Conservation (phyloP, 2,329 filamentous ascomycete genomes). For the Colletotrichum zoysiae region DNA sequence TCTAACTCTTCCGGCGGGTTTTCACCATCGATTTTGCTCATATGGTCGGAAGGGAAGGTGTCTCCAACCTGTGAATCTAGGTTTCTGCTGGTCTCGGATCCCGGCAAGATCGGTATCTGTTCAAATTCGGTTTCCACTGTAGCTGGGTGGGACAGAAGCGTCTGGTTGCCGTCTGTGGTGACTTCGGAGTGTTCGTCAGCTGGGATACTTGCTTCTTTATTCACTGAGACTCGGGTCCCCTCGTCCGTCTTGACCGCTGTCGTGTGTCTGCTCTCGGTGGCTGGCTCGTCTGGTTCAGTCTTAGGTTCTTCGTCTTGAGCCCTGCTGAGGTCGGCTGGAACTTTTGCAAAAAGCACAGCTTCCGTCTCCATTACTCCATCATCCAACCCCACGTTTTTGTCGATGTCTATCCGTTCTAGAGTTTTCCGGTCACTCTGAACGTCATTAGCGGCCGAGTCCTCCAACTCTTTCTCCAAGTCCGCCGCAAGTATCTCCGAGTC, state of each 20-base stretch:
- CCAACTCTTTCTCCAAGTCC: conserved; percentile 33
- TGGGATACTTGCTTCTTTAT: not conserved
- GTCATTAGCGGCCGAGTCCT: conserved; percentile 18
- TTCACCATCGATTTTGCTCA: not conserved
- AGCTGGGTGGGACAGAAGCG: not conserved
- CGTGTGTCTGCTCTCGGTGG: not conserved
- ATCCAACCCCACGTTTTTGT: not conserved
- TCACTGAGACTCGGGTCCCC: not conserved
- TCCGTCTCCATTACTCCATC: not conserved
- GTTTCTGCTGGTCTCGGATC: not conserved
- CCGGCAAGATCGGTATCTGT: not conserved
- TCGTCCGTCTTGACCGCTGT: not conserved
- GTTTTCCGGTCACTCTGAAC: not conserved
- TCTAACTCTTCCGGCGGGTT: not conserved
- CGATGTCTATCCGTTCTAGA: not conserved
- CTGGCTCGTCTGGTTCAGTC: not conserved
- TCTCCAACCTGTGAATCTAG: not conserved
- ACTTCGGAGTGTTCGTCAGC: not conserved
- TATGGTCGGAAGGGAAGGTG: too few relatives aligned
- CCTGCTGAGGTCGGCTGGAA: not conserved
- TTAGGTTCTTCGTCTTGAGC: not conserved
- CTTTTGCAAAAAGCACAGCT: not conserved
- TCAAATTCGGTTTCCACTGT: not conserved
- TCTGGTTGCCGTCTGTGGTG: not conserved
- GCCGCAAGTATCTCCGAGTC: conserved; percentile 29